Evolutionary conservation across 371 early-diverging fungal genomes (phyloP).

Genomic region (Mucor sp.): DNA sequence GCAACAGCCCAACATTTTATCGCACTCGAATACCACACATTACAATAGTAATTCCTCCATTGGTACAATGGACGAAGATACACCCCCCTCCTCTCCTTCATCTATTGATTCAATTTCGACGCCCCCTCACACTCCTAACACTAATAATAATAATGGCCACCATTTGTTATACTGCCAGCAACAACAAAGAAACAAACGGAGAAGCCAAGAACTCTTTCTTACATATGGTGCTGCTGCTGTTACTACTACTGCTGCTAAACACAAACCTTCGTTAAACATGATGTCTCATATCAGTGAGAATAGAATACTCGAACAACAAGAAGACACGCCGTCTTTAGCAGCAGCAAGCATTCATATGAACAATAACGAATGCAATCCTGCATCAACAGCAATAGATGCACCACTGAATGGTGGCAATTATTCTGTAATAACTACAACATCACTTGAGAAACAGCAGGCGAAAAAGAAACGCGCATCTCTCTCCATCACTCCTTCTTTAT

Average conservation of each 20-base stretch:
- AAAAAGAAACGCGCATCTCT: slow-evolving; percentile 22
- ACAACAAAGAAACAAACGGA: neutral
- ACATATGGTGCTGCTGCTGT: neutral
- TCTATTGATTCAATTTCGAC: neutral
- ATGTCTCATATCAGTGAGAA: neutral
- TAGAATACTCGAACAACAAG: neutral
- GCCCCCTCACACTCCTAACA: neutral
- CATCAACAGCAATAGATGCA: neutral
- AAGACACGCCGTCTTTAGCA: neutral
- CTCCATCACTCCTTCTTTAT: slow-evolving; percentile 17
- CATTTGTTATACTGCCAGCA: neutral
- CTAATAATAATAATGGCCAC: neutral
- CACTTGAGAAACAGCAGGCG: neutral
- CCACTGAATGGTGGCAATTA: neutral
- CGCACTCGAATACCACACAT: neutral
- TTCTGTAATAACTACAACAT: neutral
- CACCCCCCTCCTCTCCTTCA: slow-evolving; percentile 9
- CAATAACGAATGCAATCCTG: neutral
- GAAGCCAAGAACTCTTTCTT: neutral
- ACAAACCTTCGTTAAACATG: neutral
- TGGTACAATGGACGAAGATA: neutral
- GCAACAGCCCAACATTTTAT: neutral
- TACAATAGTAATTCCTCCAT: neutral
- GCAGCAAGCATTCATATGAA: neutral
- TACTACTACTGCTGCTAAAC: neutral